phyloP scores from a whole-genome alignment of 495 filamentous ascomycete species.

The Neurospora tetraspora region DNA sequence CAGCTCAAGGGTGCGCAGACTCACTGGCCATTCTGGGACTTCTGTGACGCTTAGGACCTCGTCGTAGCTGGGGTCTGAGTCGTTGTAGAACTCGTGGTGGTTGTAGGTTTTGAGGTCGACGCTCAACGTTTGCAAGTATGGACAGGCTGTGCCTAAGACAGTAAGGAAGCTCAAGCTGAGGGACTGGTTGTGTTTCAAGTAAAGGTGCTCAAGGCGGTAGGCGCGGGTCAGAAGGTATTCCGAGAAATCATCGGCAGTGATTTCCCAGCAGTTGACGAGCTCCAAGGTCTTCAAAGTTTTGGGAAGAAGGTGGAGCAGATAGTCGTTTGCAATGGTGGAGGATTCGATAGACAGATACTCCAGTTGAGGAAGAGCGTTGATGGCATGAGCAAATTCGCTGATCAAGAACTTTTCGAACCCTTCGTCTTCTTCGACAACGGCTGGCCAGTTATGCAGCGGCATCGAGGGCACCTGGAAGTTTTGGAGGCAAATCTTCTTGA shows the following conservation, averaged over 20 bases:
- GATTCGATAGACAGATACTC: conserved; percentile 56
- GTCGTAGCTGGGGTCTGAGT: conserved; percentile 62
- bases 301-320: conserved; percentile 53
- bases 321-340: conserved; percentile 51
- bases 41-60: conserved; percentile 48
- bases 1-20: conserved; percentile 59
- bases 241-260: conserved; percentile 49
- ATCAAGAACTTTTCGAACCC: conserved; percentile 20
- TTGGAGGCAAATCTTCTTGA: conserved; percentile 52
- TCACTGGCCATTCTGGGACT: conserved; percentile 64
- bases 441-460: background rate
- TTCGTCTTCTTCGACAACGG: background rate
- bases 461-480: conserved; percentile 48
- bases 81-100: conserved; percentile 37
- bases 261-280: conserved; percentile 62
- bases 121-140: conserved; percentile 53
- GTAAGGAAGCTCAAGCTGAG: conserved; percentile 64
- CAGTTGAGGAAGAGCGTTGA: conserved; percentile 51
- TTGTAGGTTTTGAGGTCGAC: conserved; percentile 66
- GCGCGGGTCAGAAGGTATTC: conserved; percentile 55
- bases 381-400: conserved; percentile 42
- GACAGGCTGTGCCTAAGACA: conserved; percentile 50
- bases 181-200: conserved; percentile 64
- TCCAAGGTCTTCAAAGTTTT: conserved; percentile 51
- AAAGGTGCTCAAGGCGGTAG: conserved; percentile 48